Percentiles rank a stretch among this genome's conserved stretches.
Conservation (phyloP, 495 filamentous ascomycete species). For the Bombardia bombarda region DNA sequence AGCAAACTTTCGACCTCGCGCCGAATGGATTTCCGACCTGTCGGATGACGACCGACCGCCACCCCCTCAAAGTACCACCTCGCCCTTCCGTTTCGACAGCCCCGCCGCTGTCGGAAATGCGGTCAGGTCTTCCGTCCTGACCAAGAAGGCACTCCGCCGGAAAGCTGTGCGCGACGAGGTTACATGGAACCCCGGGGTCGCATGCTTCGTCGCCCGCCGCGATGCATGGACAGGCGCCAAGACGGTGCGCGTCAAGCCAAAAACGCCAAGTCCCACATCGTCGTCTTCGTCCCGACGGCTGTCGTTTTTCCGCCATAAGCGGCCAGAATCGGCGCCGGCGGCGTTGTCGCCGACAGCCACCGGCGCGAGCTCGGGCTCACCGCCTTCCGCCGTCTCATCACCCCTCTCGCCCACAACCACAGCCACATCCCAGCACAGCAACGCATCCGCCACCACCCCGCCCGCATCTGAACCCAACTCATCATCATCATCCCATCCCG, state of each 20-base stretch:
- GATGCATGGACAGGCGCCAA: constrained; percentile 84
- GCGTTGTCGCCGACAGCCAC: constrained; percentile 15
- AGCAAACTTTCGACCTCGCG: constrained; percentile 29
- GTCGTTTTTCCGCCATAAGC: constrained; percentile 23
- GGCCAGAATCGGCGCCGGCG: constrained; percentile 24
- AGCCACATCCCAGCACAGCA: constrained; percentile 16
- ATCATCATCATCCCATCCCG: constrained; percentile 11
- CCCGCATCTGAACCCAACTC: constrained; percentile 14
- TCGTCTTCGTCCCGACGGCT: constrained; percentile 20
- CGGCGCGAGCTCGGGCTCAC: constrained; percentile 6
- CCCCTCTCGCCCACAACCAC: constrained; percentile 15
- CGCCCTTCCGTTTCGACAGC: constrained; percentile 56
- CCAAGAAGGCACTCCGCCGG: constrained; percentile 51
- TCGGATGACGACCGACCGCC: constrained; percentile 30
- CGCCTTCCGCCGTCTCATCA: constrained; percentile 11
- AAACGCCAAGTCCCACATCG: constrained; percentile 20
- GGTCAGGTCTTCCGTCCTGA: constrained; percentile 27
- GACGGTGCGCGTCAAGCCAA: constrained; percentile 33
- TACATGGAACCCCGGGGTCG: constrained; percentile 74
- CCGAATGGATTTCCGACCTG: constrained; percentile 41
- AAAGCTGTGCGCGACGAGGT: constrained; percentile 64
- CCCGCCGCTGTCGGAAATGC: constrained; percentile 51
- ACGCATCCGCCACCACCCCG: constrained; percentile 9
- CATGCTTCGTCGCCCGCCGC: constrained; percentile 63
- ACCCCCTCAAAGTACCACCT: constrained; percentile 13